A percentile compares a stretch with the other conserved stretches of the same genome.
These are phyloP conservation scores for Dactylellina drechsleri DNA, from an alignment of 2,329 filamentous ascomycete species.

Conservation along the genomic window DNA sequence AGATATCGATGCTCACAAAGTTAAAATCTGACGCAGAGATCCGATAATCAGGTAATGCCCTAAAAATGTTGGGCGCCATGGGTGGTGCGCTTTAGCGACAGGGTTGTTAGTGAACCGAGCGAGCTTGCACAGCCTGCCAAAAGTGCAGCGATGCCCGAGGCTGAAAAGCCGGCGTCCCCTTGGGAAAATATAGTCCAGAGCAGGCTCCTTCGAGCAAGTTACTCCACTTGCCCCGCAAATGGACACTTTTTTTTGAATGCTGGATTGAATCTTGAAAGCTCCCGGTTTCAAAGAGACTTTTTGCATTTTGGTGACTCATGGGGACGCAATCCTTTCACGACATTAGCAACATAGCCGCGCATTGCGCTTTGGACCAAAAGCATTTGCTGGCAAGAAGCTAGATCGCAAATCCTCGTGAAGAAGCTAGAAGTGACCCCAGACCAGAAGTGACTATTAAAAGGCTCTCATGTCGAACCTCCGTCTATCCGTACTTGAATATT, in stretches of 20 bases:
- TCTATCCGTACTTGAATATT: background rate
- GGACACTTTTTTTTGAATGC: background rate
- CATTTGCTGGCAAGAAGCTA: too few relatives aligned
- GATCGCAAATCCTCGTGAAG: too few relatives aligned
- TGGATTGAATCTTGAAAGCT: constrained; percentile 10
- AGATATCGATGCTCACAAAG: too few relatives aligned
- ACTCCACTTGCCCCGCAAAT: constrained; percentile 21
- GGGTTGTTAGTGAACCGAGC: background rate
- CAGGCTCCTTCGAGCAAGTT: constrained; percentile 17
- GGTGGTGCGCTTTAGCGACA: too few relatives aligned
- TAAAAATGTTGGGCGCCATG: too few relatives aligned
- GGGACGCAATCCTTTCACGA: background rate
- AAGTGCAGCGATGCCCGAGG: constrained; percentile 27
- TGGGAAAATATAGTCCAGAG: background rate
- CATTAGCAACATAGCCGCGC: constrained; percentile 9
- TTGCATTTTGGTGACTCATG: constrained; percentile 46
- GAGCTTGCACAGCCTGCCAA: constrained; percentile 15
- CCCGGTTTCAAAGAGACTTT: background rate
- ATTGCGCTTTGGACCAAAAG: constrained; percentile 31
- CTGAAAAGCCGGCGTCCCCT: constrained; percentile 34
- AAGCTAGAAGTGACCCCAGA: constrained; percentile 2
- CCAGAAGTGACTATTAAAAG: constrained; percentile 9
- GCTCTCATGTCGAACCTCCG: background rate
- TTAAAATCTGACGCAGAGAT: too few relatives aligned
- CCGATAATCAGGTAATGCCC: too few relatives aligned